Conservation (phyloP, 345 rosid genomes). For the Lenwebbia sp. region DNA sequence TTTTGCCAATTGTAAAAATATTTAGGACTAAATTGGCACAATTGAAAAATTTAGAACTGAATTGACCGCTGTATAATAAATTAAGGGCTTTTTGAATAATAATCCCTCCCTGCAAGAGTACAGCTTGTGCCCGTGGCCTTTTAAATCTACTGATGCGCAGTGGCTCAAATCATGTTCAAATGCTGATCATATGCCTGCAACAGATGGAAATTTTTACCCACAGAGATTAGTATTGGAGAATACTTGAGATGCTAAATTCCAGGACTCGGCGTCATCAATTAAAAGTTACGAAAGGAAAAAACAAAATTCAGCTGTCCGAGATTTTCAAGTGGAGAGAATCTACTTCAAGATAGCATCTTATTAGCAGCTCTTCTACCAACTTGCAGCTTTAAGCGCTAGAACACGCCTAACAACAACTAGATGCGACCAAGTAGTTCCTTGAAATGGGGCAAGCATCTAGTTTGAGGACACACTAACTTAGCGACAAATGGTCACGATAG, state of each 20-base stretch:
- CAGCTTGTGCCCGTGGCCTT: background rate
- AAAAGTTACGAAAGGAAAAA: background rate
- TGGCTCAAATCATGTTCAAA: constrained; percentile 98
- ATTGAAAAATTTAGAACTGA: too few relatives aligned
- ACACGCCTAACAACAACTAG: background rate
- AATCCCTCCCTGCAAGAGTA: too few relatives aligned
- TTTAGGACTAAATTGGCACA: too few relatives aligned
- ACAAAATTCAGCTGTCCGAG: background rate
- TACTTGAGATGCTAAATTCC: background rate
- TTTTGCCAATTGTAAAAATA: too few relatives aligned
- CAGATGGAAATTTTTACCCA: background rate
- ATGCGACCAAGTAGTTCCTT: background rate
- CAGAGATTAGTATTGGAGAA: background rate
- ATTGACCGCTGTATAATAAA: too few relatives aligned
- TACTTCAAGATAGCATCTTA: background rate
- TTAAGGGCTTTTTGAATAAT: too few relatives aligned
- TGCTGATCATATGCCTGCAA: constrained; percentile 98
- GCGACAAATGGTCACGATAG: background rate
- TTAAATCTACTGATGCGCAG: background rate
- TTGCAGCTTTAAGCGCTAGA: background rate
- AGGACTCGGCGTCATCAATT: background rate
- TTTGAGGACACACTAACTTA: background rate
- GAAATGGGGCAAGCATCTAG: background rate
- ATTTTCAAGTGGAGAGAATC: background rate
- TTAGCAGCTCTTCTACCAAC: background rate